Percentiles rank a stretch among this genome's conserved stretches.
Conservation (phyloP, 805 yeast genomes). For the Candida ponderosae region DNA sequence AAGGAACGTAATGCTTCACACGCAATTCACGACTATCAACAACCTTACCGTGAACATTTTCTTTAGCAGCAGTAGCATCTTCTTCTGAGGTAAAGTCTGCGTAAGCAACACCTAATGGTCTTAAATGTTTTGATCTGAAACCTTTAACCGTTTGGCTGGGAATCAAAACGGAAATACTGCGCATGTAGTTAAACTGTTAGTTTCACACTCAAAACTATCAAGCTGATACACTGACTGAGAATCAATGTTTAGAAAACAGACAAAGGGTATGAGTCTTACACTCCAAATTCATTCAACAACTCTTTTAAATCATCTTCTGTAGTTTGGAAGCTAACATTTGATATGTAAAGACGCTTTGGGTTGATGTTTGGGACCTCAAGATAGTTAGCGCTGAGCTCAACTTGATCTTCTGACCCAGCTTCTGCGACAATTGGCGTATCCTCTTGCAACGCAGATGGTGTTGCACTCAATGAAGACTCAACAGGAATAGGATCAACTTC, state of each 20-base stretch:
- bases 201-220: too few relatives aligned
- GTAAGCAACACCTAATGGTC: slow-evolving; percentile 67
- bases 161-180: slow-evolving; percentile 33
- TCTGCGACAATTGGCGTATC: background rate
- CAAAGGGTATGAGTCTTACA: slow-evolving; percentile 30
- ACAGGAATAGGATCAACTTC: background rate
- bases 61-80: slow-evolving; percentile 57
- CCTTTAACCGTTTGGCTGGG: slow-evolving; percentile 49
- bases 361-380: slow-evolving; percentile 1
- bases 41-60: slow-evolving; percentile 52
- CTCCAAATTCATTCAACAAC: slow-evolving; percentile 34
- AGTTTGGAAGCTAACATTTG: slow-evolving; percentile 44
- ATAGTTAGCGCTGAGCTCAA: background rate
- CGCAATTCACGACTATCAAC: slow-evolving; percentile 35
- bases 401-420: background rate
- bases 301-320: slow-evolving; percentile 45
- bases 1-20: slow-evolving; percentile 36
- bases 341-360: slow-evolving; percentile 38
- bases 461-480: background rate
- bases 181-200: too few relatives aligned
- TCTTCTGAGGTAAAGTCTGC: slow-evolving; percentile 67
- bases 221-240: too few relatives aligned
- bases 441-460: background rate
- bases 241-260: background rate
- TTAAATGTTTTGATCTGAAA: slow-evolving; percentile 29